phyloP scores from a whole-genome alignment of 257 asterid species.

The Phtheirospermum japonicum region DNA sequence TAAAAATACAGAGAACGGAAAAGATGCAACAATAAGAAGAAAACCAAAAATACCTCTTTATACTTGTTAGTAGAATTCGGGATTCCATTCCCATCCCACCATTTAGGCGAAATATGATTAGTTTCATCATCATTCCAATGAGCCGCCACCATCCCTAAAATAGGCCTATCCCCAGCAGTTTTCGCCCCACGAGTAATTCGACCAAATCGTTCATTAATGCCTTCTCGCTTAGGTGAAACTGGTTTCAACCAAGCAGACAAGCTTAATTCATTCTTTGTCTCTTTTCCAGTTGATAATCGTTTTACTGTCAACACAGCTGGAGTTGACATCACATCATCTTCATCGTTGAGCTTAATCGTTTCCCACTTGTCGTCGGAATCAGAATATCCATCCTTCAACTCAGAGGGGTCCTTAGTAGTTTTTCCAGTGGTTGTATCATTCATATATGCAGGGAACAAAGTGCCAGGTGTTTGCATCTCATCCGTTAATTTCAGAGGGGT shows the following conservation, averaged over 20 bases:
- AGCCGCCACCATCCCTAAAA: constrained; percentile 89
- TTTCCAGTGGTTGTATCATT: constrained; percentile 45
- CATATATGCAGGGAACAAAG: constrained; percentile 64
- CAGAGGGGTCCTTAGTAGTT: constrained; percentile 31
- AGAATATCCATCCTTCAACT: constrained; percentile 38
- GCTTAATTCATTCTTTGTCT: constrained; percentile 45
- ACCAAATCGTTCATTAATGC: constrained; percentile 27
- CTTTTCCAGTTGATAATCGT: constrained; percentile 36
- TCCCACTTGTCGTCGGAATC: constrained; percentile 29
- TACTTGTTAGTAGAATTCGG: constrained; percentile 94
- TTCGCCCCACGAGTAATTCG: constrained; percentile 28
- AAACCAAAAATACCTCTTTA: constrained; percentile 59
- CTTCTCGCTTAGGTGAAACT: constrained; percentile 35
- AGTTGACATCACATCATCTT: constrained; percentile 28
- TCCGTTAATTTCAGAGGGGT: constrained; percentile 74
- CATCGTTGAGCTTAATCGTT: constrained; percentile 29
- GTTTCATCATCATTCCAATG: constrained; percentile 79
- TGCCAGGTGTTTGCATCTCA: constrained; percentile 94
- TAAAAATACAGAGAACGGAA: background rate
- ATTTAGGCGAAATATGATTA: constrained; percentile 54
- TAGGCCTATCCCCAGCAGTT: constrained; percentile 78
- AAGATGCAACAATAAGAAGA: background rate
- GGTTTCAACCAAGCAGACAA: constrained; percentile 64
- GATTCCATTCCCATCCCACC: constrained; percentile 94
- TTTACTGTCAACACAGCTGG: constrained; percentile 28